Conservation (phyloP, 2,329 filamentous ascomycete species). For the Cladophialophora yegresii region DNA sequence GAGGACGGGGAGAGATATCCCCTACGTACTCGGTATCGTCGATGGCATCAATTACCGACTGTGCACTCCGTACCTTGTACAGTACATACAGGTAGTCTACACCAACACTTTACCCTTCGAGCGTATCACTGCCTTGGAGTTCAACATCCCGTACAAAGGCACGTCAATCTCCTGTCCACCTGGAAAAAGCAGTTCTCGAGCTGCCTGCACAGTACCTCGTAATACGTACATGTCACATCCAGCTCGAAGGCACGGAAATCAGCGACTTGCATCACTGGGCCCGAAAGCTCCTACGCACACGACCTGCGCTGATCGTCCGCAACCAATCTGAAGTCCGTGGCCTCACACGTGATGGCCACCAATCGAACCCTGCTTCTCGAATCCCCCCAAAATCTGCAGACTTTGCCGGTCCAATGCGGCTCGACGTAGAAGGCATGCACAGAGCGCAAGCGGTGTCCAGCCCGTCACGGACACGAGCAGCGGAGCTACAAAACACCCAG, state of each 20-base stretch:
- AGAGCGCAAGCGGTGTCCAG: background rate
- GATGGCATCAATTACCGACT: no score
- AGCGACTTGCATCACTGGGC: background rate
- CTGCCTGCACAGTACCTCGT: background rate
- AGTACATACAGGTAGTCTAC: no score
- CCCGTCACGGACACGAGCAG: background rate
- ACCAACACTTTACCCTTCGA: no score
- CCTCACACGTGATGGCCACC: slow-evolving; percentile 13
- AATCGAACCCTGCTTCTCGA: background rate
- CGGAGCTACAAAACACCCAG: slow-evolving; percentile 5
- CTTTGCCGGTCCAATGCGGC: background rate
- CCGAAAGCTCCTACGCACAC: background rate
- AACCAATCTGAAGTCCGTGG: slow-evolving; percentile 9
- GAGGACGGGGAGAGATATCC: no score
- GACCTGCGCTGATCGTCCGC: background rate
- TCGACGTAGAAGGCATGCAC: background rate
- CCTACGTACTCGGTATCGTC: no score
- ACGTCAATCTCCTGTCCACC: background rate
- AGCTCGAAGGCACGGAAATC: background rate
- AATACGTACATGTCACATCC: background rate
- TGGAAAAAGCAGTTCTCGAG: background rate
- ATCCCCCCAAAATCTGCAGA: background rate
- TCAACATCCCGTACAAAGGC: no score
- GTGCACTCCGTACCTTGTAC: no score
- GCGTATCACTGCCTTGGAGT: background rate